phyloP scores from a whole-genome alignment of 345 rosid genomes.

The Ceriops tagal region DNA sequence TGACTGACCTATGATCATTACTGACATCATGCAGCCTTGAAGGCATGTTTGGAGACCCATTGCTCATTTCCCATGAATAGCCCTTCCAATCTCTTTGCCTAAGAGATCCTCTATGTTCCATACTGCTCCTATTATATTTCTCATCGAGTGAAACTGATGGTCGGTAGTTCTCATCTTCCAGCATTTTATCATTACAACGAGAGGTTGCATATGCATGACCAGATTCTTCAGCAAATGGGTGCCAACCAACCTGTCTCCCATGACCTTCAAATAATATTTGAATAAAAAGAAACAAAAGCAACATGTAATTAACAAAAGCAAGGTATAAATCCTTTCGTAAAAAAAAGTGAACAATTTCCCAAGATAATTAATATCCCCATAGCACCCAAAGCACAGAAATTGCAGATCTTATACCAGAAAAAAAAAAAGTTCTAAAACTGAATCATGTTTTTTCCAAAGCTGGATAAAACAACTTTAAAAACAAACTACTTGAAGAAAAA shows the following conservation, averaged over 20 bases:
- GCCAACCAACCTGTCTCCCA: slow-evolving; percentile 85
- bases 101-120: slow-evolving; percentile 62
- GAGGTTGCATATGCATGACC: slow-evolving; percentile 57
- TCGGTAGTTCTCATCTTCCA: slow-evolving; percentile 56
- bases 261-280: slow-evolving; percentile 61
- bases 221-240: slow-evolving; percentile 59
- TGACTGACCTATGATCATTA: slow-evolving; percentile 54
- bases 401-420: neutral
- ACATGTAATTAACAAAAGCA: slow-evolving; percentile 31
- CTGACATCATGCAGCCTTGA: slow-evolving; percentile 56
- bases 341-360: neutral
- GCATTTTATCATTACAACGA: slow-evolving; percentile 50
- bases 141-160: slow-evolving; percentile 56
- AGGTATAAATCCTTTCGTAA: slow-evolving; percentile 10
- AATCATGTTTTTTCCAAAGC: no score
- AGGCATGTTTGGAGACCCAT: slow-evolving; percentile 49
- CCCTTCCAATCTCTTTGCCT: slow-evolving; percentile 71
- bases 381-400: slow-evolving; percentile 6
- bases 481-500: neutral
- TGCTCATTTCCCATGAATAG: slow-evolving; percentile 61
- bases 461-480: no score
- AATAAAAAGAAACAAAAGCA: slow-evolving; percentile 23
- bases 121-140: slow-evolving; percentile 55
- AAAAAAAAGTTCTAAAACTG: no score
- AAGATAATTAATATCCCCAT: neutral